Percentiles rank a stretch among this genome's conserved stretches.
Evolutionary conservation across 192 early-diverging fungal species (phyloP).

Genomic region (Backusella circina): DNA sequence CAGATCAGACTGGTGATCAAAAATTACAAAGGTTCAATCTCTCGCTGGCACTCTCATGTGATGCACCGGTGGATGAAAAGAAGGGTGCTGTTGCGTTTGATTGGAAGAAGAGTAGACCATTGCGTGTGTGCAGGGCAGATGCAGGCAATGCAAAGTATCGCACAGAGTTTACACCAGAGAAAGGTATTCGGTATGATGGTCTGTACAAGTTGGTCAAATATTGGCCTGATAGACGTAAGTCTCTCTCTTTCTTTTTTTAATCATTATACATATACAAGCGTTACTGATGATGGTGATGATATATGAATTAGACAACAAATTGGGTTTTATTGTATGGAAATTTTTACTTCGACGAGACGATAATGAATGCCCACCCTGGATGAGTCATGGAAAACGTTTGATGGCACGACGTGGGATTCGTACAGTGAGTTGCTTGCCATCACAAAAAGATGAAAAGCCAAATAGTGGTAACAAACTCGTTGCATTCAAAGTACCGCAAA

Average conservation of each 20-base stretch:
- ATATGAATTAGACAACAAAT: slow-evolving; percentile 10
- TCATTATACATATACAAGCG: neutral
- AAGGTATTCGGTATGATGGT: slow-evolving; percentile 64
- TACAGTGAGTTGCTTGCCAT: slow-evolving; percentile 14
- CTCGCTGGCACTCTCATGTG: slow-evolving; percentile 55
- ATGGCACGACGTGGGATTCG: slow-evolving; percentile 43
- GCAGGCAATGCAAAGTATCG: slow-evolving; percentile 48
- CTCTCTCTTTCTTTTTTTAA: no score
- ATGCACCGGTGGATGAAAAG: slow-evolving; percentile 38
- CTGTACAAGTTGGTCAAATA: slow-evolving; percentile 64
- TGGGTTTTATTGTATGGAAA: slow-evolving; percentile 56
- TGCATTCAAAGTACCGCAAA: slow-evolving; percentile 8
- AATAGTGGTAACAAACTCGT: neutral
- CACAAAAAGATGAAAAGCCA: neutral
- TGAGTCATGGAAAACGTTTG: slow-evolving; percentile 41
- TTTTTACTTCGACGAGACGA: slow-evolving; percentile 64
- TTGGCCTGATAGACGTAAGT: slow-evolving; percentile 46
- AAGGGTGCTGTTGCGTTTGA: slow-evolving; percentile 42
- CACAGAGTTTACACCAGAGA: slow-evolving; percentile 22
- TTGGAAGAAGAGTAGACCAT: slow-evolving; percentile 50
- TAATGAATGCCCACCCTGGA: slow-evolving; percentile 62
- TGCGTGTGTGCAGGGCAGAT: slow-evolving; percentile 55
- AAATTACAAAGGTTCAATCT: slow-evolving; percentile 54
- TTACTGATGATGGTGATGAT: neutral
- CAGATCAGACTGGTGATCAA: slow-evolving; percentile 54